phyloP scores from a whole-genome alignment of 306 rosid genomes.

The Luffa acutangula region DNA sequence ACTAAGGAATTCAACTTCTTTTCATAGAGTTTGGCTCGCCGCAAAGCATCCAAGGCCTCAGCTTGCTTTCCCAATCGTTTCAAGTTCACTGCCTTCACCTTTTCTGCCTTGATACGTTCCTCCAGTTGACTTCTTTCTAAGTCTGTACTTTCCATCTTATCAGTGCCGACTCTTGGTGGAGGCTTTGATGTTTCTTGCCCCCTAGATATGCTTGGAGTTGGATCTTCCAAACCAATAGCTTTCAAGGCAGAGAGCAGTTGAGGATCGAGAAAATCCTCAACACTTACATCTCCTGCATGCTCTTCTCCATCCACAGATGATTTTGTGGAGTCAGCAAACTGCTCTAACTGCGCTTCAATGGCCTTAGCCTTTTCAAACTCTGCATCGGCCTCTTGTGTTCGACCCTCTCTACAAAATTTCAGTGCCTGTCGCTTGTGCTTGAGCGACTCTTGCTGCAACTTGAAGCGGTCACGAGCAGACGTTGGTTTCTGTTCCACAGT shows the following conservation, averaged over 20 bases:
- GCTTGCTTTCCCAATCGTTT: conserved; percentile 88
- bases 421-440: conserved; percentile 84
- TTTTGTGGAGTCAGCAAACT: conserved; percentile 33
- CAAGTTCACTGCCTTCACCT: conserved; percentile 70
- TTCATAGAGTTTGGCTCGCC: conserved; percentile 69
- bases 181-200: conserved; percentile 38
- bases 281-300: conserved; percentile 33
- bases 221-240: conserved; percentile 59
- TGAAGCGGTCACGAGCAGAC: conserved; percentile 85
- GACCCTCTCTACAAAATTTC: conserved; percentile 81
- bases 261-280: conserved; percentile 97
- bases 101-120: conserved; percentile 85
- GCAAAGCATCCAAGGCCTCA: conserved; percentile 90
- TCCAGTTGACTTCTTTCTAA: conserved; percentile 60
- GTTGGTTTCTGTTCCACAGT: conserved; percentile 29
- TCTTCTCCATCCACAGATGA: conserved; percentile 17
- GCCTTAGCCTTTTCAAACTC: conserved; percentile 82
- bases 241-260: conserved; percentile 69
- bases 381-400: conserved; percentile 72
- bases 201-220: conserved; percentile 20
- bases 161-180: conserved; percentile 18
- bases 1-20: conserved; percentile 57
- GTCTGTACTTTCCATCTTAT: conserved; percentile 28
- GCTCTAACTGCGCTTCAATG: conserved; percentile 76
- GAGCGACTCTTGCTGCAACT: conserved; percentile 93